Evolutionary conservation across 257 asterid genomes (phyloP).

Genomic region (Rhazya stricta): DNA sequence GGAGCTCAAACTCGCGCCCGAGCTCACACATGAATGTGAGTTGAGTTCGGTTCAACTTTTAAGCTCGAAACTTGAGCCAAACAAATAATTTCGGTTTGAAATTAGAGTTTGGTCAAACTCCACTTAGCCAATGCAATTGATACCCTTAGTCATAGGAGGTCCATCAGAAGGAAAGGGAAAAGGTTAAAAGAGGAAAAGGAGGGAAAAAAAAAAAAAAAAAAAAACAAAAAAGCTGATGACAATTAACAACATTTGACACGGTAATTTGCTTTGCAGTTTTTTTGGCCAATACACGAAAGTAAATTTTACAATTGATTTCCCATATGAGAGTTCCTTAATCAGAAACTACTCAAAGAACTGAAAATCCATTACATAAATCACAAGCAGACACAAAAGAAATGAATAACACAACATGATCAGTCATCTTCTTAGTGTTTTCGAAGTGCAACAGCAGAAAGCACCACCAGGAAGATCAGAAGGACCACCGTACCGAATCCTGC

Average conservation of each 20-base stretch:
- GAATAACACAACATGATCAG: neutral
- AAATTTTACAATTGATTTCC: neutral
- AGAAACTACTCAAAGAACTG: neutral
- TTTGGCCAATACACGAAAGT: neutral
- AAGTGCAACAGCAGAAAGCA: slow-evolving; percentile 52
- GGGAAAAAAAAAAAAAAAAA: too few relatives aligned
- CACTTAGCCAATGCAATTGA: too few relatives aligned
- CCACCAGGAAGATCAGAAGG: slow-evolving; percentile 34
- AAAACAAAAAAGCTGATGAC: neutral
- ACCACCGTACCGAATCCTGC: slow-evolving; percentile 43
- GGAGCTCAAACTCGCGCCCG: too few relatives aligned
- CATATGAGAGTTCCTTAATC: neutral
- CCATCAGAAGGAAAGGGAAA: too few relatives aligned
- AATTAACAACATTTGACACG: neutral
- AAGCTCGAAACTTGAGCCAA: too few relatives aligned
- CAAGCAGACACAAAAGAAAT: slow-evolving; percentile 4
- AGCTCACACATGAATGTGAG: too few relatives aligned
- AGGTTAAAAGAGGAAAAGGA: too few relatives aligned
- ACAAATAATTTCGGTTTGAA: too few relatives aligned
- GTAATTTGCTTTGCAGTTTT: neutral
- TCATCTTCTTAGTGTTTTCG: slow-evolving; percentile 26
- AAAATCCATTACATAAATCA: neutral
- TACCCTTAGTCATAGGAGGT: too few relatives aligned
- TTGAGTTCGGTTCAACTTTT: too few relatives aligned
- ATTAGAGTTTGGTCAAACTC: too few relatives aligned